Evolutionary conservation across 2,329 filamentous ascomycete species (phyloP).

Genomic region (Neoascochyta sp.): DNA sequence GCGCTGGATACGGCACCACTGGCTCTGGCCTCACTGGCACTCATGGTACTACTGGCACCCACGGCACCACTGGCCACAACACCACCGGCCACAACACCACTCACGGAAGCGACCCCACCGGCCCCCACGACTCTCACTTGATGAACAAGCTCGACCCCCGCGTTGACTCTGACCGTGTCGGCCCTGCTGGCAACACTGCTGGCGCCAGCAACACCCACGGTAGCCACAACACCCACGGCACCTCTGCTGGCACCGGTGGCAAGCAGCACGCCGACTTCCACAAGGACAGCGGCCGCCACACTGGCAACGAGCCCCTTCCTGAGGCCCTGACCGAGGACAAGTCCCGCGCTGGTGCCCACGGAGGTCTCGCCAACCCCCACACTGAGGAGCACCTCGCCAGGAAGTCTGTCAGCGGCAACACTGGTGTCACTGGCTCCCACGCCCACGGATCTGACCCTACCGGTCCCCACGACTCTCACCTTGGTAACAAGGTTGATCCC

Average conservation of each 20-base stretch:
- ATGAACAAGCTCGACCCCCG: conserved; percentile 18
- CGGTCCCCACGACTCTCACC: conserved; percentile 15
- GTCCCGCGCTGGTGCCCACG: too few relatives aligned
- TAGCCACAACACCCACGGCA: conserved; percentile 3
- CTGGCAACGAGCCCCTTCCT: too few relatives aligned
- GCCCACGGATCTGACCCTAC: conserved; percentile 11
- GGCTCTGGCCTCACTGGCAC: conserved; percentile 6
- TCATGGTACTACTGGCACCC: conserved; percentile 9
- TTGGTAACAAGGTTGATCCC: conserved; percentile 18
- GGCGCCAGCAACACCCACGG: conserved; percentile 7
- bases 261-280: too few relatives aligned
- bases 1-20: conserved; percentile 11
- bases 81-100: conserved; percentile 7
- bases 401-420: too few relatives aligned
- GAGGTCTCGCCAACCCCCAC: too few relatives aligned
- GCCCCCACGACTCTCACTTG: conserved; percentile 14
- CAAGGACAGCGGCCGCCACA: too few relatives aligned
- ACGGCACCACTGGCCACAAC: conserved; percentile 5
- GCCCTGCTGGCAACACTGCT: conserved; percentile 13
- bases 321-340: too few relatives aligned
- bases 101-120: conserved; percentile 12
- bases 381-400: too few relatives aligned
- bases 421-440: conserved; percentile 12
- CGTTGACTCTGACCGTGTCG: conserved; percentile 19
- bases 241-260: background rate